phyloP scores from a whole-genome alignment of 805 yeast species.

The Candida quercuum region DNA sequence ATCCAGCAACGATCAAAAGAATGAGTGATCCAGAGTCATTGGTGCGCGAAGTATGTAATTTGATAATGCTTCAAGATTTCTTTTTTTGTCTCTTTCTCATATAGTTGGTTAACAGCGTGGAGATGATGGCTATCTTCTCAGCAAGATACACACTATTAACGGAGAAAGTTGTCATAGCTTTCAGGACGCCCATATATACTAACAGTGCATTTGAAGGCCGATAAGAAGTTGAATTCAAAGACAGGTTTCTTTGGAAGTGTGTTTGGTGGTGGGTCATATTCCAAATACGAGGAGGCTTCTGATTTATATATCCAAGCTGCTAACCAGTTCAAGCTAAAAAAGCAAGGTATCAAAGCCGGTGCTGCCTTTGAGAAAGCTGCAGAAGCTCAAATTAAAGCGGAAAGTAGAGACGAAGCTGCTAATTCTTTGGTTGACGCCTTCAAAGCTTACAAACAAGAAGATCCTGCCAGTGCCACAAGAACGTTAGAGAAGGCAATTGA shows the following conservation, averaged over 20 bases:
- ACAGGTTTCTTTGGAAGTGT: constrained; percentile 61
- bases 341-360: constrained; percentile 74
- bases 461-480: constrained; percentile 72
- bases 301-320: constrained; percentile 91
- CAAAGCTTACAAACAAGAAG: constrained; percentile 73
- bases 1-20: not conserved
- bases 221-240: constrained; percentile 62
- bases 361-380: constrained; percentile 84
- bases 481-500: constrained; percentile 73
- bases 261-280: constrained; percentile 57
- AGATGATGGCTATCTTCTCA: not conserved
- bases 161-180: constrained; percentile 28
- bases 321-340: constrained; percentile 74
- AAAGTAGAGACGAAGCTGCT: constrained; percentile 85
- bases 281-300: constrained; percentile 84
- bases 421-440: constrained; percentile 86
- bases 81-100: constrained; percentile 29
- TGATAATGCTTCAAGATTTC: not conserved
- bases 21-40: constrained; percentile 42
- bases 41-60: constrained; percentile 27
- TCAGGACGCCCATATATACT: not conserved
- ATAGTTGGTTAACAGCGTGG: no score
- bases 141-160: not conserved
- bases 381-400: constrained; percentile 65
- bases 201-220: constrained; percentile 33